phyloP scores from a whole-genome alignment of 2,329 filamentous ascomycete species.

The Fusarium sp. region DNA sequence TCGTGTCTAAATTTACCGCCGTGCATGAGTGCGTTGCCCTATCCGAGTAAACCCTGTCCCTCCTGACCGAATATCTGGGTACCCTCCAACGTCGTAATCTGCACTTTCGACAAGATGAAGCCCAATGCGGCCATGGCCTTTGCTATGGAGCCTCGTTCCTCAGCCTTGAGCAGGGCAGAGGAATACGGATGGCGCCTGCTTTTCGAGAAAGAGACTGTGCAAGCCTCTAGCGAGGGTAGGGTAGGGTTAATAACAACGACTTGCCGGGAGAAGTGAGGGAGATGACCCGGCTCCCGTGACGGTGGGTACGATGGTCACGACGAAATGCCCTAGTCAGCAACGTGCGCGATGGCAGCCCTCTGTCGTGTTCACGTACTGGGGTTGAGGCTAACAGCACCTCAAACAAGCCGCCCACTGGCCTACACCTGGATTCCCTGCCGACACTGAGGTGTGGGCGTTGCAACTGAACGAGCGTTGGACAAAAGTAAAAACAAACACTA shows the following conservation, averaged over 20 bases:
- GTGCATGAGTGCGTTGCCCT: slow-evolving; percentile 36
- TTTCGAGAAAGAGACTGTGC: slow-evolving; percentile 28
- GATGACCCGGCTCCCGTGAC: slow-evolving; percentile 20
- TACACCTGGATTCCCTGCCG: slow-evolving; percentile 35
- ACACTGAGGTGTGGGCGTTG: slow-evolving; percentile 16
- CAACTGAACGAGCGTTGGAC: slow-evolving; percentile 16
- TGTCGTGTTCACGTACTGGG: background rate
- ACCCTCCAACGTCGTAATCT: slow-evolving; percentile 33
- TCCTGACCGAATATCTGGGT: slow-evolving; percentile 42
- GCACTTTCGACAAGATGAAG: slow-evolving; percentile 30
- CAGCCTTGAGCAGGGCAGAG: slow-evolving; percentile 24
- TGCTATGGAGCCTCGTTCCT: slow-evolving; percentile 24
- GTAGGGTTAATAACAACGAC: slow-evolving; percentile 28
- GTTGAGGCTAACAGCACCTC: slow-evolving; percentile 28
- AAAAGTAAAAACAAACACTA: slow-evolving; percentile 5
- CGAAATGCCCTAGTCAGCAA: slow-evolving; percentile 24
- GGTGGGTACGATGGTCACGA: slow-evolving; percentile 29
- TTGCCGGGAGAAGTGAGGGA: slow-evolving; percentile 18
- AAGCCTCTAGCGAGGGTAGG: slow-evolving; percentile 33
- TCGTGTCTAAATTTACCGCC: slow-evolving; percentile 38
- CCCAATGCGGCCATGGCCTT: slow-evolving; percentile 14
- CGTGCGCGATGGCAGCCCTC: slow-evolving; percentile 19
- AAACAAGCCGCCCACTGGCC: slow-evolving; percentile 25
- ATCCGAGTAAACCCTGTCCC: slow-evolving; percentile 33
- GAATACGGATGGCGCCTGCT: slow-evolving; percentile 25